These are phyloP conservation scores for Stagonosporopsis vannaccii DNA, from an alignment of 2,329 filamentous ascomycete genomes.

Conservation along the genomic window DNA sequence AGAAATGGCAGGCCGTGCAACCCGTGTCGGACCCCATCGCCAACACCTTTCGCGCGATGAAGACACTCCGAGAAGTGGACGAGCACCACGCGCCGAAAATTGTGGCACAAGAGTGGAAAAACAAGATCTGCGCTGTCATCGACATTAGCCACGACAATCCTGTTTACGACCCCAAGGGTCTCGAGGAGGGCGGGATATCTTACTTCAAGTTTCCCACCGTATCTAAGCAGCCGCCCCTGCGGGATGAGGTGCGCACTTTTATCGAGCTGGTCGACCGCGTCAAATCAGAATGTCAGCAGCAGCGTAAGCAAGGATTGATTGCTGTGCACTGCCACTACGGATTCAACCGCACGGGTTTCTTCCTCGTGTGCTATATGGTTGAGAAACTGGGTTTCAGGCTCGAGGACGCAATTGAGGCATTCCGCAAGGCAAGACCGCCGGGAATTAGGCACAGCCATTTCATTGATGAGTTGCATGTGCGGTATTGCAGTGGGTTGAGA, in stretches of 20 bases:
- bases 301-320: slow-evolving; percentile 57
- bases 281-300: slow-evolving; percentile 37
- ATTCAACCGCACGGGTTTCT: slow-evolving; percentile 92
- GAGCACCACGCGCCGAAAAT: slow-evolving; percentile 77
- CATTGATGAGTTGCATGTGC: slow-evolving; percentile 79
- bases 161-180: slow-evolving; percentile 76
- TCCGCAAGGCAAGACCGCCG: slow-evolving; percentile 74
- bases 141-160: slow-evolving; percentile 92
- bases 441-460: slow-evolving; percentile 93
- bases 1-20: slow-evolving; percentile 83
- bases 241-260: slow-evolving; percentile 67
- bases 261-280: slow-evolving; percentile 63
- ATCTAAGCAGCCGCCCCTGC: slow-evolving; percentile 82
- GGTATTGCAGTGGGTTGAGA: slow-evolving; percentile 67
- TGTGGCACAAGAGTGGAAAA: slow-evolving; percentile 74
- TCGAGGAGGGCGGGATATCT: slow-evolving; percentile 54
- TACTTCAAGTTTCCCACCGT: slow-evolving; percentile 88
- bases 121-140: slow-evolving; percentile 75
- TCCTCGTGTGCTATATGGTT: slow-evolving; percentile 89
- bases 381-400: slow-evolving; percentile 76
- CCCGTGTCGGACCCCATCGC: slow-evolving; percentile 82
- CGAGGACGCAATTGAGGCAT: slow-evolving; percentile 79
- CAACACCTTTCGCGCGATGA: slow-evolving; percentile 84
- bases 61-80: slow-evolving; percentile 90
- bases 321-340: slow-evolving; percentile 96